Evolutionary conservation across 139 green algal species (phyloP), one percentile per base, ranked within the genome.

Genomic region (Picochlorum sp.): DNA sequence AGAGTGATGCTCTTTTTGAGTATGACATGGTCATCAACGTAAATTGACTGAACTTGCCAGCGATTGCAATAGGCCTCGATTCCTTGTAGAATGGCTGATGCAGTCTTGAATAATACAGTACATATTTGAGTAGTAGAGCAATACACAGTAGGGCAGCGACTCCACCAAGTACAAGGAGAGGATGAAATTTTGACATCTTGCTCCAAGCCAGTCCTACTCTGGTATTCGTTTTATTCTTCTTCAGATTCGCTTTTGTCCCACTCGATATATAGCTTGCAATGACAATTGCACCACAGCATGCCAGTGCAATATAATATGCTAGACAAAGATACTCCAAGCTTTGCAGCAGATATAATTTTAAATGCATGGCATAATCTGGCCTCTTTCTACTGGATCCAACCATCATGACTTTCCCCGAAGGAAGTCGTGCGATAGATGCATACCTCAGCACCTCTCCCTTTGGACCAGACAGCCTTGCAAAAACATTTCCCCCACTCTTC

Each of bases 21-120:
- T 78, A 85, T 18, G 60, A 74, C 75, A 80, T 77, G 41, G 72
- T 66, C 51, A 82, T 5, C 23, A 82, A 56, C 30, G 68, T 76
- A 58, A 80, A 80, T 57, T 72, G 62, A 54, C 57, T 71, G 59
- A 68, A 58, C 57, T 78, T 64, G 16, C 70, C 68, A 8, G 70
- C 55, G 20, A 85, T 57, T 5, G 57, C 13, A 9, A 76, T 7
- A 16, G 21, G 15, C 16, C 0, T 59, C 13, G 51, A 21, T 30
- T 30, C n/a, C 10, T 34, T 16, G 23, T 34, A 59, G 51, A 59
- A 59, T 30, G 51, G 51, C 11, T 16, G 13, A 8, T 54, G 47
- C n/a, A 26, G 16, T 54, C n/a, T 21, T 26, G 18, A 54, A 14
- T 54, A 21, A 54, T 20, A 20, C 16, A 21, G 11, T 9, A 20